Evolutionary conservation across 2,329 filamentous ascomycete species (phyloP).

Genomic region (Orbilia javanica): DNA sequence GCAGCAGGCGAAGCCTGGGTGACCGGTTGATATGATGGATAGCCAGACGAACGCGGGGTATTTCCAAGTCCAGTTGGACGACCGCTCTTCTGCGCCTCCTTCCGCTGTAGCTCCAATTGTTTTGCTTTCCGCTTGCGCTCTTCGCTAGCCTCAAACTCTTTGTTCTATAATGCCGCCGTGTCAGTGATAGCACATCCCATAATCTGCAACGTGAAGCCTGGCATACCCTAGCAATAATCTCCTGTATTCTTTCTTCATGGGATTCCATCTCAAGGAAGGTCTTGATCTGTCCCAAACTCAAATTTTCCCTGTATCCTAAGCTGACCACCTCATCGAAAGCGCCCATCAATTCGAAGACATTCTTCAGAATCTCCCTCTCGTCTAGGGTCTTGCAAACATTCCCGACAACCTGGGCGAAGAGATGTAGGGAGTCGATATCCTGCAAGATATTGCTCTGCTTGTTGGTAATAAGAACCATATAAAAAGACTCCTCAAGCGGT

Average conservation of each 20-base stretch:
- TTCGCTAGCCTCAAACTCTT: constrained; percentile 96
- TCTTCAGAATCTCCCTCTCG: constrained; percentile 92
- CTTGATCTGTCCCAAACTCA: constrained; percentile 97
- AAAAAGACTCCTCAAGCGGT: constrained; percentile 91
- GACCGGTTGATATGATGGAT: constrained; percentile 89
- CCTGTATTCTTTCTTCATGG: constrained; percentile 98
- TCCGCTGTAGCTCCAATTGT: constrained; percentile 98
- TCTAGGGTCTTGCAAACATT: constrained; percentile 96
- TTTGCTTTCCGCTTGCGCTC: constrained; percentile 99
- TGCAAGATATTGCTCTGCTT: constrained; percentile 99
- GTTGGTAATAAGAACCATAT: constrained; percentile 99
- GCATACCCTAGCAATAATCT: constrained; percentile 89
- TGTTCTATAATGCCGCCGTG: constrained; percentile 75
- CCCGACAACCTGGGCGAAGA: constrained; percentile 96
- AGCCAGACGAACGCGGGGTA: constrained; percentile 79
- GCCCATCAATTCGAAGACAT: constrained; percentile 95
- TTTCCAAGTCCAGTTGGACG: constrained; percentile 65
- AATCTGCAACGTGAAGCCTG: constrained; percentile 56
- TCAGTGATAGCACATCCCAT: constrained; percentile 30
- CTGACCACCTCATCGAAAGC: constrained; percentile 98
- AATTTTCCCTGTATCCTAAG: constrained; percentile 93
- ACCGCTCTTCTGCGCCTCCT: constrained; percentile 86
- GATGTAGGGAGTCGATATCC: constrained; percentile 97
- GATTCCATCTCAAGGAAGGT: constrained; percentile 99
- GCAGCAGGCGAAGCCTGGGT: constrained; percentile 73